Evolutionary conservation across 2,329 filamentous ascomycete genomes (phyloP).

Genomic region (Fusarium illudens): DNA sequence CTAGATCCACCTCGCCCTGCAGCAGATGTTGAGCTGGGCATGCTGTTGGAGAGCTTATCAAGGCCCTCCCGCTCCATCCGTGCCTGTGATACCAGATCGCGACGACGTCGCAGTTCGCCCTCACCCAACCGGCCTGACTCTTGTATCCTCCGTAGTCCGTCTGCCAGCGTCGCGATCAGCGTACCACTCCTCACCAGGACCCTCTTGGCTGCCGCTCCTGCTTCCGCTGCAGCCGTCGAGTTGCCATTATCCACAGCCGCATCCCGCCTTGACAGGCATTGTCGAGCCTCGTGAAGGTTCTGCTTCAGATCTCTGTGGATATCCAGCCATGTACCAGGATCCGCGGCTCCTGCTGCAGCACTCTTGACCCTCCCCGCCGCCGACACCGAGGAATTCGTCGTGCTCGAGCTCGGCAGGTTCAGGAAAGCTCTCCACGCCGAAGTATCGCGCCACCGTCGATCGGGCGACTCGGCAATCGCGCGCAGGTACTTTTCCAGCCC

Average conservation of each 20-base stretch:
- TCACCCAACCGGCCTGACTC: slow-evolving; percentile 69
- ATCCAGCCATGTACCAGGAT: slow-evolving; percentile 79
- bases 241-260: slow-evolving; percentile 52
- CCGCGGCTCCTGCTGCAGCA: slow-evolving; percentile 54
- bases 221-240: slow-evolving; percentile 62
- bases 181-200: slow-evolving; percentile 74
- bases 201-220: slow-evolving; percentile 77
- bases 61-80: slow-evolving; percentile 79
- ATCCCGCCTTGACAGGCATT: slow-evolving; percentile 73
- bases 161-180: slow-evolving; percentile 69
- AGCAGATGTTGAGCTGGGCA: slow-evolving; percentile 46
- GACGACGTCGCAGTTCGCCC: slow-evolving; percentile 75
- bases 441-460: slow-evolving; percentile 78
- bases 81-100: slow-evolving; percentile 74
- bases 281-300: slow-evolving; percentile 70
- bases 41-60: slow-evolving; percentile 73
- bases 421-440: slow-evolving; percentile 77
- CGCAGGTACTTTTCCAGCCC: slow-evolving; percentile 77
- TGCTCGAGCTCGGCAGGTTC: slow-evolving; percentile 68
- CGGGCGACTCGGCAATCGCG: slow-evolving; percentile 75
- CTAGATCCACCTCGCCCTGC: slow-evolving; percentile 52
- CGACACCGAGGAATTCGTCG: slow-evolving; percentile 58
- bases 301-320: slow-evolving; percentile 77
- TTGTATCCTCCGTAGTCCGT: slow-evolving; percentile 68
- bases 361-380: slow-evolving; percentile 55